phyloP scores from a whole-genome alignment of 768 basidiomycete species.

The Lyophyllum atratum region DNA sequence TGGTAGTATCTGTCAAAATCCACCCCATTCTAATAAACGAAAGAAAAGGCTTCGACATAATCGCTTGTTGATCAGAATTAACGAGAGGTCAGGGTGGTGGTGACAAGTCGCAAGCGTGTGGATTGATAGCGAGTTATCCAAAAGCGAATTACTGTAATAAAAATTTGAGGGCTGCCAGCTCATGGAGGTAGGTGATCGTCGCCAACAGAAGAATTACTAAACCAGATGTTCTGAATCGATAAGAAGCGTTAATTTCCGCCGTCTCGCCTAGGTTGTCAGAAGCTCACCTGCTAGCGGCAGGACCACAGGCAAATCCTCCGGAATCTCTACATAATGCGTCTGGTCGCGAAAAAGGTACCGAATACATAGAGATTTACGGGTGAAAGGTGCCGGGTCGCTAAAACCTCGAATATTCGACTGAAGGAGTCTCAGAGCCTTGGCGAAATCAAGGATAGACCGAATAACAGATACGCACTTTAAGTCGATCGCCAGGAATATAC shows the following conservation, averaged over 20 bases:
- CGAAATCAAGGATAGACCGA: constrained; percentile 5
- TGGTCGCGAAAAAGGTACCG: constrained; percentile 77
- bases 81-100: neutral
- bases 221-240: constrained; percentile 23
- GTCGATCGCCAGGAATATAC: constrained; percentile 71
- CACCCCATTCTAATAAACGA: neutral
- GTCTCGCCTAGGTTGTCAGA: constrained; percentile 4
- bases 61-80: neutral
- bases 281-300: constrained; percentile 73
- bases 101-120: constrained; percentile 4
- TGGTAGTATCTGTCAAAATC: too few species aligned
- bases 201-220: neutral
- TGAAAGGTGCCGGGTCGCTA: constrained; percentile 80
- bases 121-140: neutral
- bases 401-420: constrained; percentile 85
- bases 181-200: neutral
- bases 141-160: neutral
- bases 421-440: constrained; percentile 4
- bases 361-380: constrained; percentile 67
- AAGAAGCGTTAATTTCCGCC: neutral
- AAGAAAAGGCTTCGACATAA: neutral
- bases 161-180: neutral
- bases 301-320: constrained; percentile 68
- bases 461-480: constrained; percentile 56
- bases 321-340: constrained; percentile 76